Percentiles rank a stretch among this genome's conserved stretches.
Conservation (phyloP, 208 protist genomes). For the Herpetomonas tarakana region DNA sequence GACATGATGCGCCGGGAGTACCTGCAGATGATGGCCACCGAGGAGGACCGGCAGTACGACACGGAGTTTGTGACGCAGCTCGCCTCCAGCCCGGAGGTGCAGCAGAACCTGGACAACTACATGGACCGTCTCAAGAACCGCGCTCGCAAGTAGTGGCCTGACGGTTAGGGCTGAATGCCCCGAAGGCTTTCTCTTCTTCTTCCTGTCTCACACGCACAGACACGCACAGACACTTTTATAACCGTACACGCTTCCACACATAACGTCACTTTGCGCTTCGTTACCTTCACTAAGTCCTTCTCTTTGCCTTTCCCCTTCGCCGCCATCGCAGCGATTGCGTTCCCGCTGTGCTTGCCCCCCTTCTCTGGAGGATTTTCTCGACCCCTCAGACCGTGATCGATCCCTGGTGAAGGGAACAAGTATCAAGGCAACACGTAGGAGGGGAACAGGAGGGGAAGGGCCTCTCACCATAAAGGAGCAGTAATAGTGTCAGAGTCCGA, state of each 20-base stretch:
- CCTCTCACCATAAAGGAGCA: too few relatives aligned
- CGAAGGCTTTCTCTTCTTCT: background rate
- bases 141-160: conserved; percentile 32
- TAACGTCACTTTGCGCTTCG: too few relatives aligned
- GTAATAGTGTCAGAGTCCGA: too few relatives aligned
- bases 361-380: too few relatives aligned
- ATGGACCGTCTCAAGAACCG: conserved; percentile 52
- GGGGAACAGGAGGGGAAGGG: too few relatives aligned
- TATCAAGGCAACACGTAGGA: too few relatives aligned
- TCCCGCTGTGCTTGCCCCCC: too few relatives aligned
- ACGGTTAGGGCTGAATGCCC: background rate
- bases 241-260: too few relatives aligned
- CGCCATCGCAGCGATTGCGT: too few relatives aligned
- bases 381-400: too few relatives aligned
- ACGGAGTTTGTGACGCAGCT: conserved; percentile 74
- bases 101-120: conserved; percentile 60
- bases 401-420: too few relatives aligned
- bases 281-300: background rate
- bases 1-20: conserved; percentile 82
- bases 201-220: background rate
- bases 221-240: too few relatives aligned
- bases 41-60: conserved; percentile 81
- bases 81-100: conserved; percentile 64
- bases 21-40: conserved; percentile 60
- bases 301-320: background rate